Percentiles rank a stretch among this genome's conserved stretches.
phyloP scores from a whole-genome alignment of 345 rosid species.

The Eutrema japonicum region DNA sequence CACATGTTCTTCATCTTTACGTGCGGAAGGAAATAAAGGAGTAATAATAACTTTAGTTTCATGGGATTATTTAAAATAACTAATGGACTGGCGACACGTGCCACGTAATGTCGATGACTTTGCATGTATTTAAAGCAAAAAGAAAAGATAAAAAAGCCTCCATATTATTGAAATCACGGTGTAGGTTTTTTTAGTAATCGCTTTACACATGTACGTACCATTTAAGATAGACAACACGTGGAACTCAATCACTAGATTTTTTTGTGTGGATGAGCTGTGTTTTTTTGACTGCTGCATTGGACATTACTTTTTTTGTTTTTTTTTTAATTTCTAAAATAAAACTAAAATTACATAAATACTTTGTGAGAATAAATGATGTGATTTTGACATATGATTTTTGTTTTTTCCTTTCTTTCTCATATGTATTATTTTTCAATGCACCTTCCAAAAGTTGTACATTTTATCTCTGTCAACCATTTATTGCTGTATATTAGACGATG shows the following conservation, averaged over 20 bases:
- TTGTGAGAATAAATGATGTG: conserved; percentile 28
- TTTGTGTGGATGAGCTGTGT: conserved; percentile 35
- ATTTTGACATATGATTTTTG: conserved; percentile 23
- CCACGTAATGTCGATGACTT: conserved; percentile 15
- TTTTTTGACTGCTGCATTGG: conserved; percentile 36
- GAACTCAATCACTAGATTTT: conserved; percentile 32
- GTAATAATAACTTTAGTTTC: conserved; percentile 3
- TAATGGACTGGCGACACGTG: conserved; percentile 25
- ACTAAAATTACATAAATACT: background rate
- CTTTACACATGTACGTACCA: conserved; percentile 36
- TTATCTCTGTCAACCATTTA: conserved; percentile 34
- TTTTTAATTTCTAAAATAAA: background rate
- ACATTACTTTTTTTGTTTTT: background rate
- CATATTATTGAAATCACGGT: conserved; percentile 44
- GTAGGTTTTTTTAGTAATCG: conserved; percentile 11
- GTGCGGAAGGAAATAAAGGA: conserved; percentile 36
- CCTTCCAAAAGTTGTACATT: conserved; percentile 18
- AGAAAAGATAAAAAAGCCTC: conserved; percentile 7
- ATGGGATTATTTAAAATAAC: conserved; percentile 19
- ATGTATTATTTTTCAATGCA: background rate
- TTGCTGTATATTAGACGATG: conserved; percentile 10
- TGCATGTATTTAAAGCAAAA: conserved; percentile 28
- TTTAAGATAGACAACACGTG: conserved; percentile 37
- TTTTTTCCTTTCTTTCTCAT: background rate
- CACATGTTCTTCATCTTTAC: conserved; percentile 24